Evolutionary conservation across 768 basidiomycete species (phyloP), one percentile per base, ranked within the genome.

Genomic region (Xerocomellus intermedius): DNA sequence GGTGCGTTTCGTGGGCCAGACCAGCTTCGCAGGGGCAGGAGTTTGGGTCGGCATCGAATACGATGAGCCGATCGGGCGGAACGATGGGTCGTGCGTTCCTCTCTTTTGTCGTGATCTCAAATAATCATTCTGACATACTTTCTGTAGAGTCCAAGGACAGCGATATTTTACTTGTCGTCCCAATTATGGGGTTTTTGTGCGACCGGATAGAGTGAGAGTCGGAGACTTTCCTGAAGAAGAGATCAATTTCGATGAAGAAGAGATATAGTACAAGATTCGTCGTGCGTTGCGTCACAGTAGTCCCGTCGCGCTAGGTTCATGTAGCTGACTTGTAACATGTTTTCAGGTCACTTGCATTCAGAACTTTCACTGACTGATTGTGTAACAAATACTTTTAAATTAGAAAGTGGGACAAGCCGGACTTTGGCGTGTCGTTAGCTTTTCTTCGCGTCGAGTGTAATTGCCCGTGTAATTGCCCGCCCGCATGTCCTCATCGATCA

Each of bases 61-160:
- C 65, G 96, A 98, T 66, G 96, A 98, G 64, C 95, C 96, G 4
- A 79, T 92, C 22, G 96, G 96, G 12, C 98, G 95, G 75, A 94
- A 95, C 58, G 90, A 98, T 69, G 96, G 96, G 62, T 86, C 85
- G 94, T 96, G 67, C 74, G 94, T 84, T 9, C 16, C 24, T 6
- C 37, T 36, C 39, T 39, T 52, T 49, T 19, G 28, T 42, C 8
- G 21, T 13, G 30, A 47, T 37, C 26, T 42, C 26, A 12, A 17
- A 38, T 28, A 1, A n/a, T 21, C 17, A 6, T 42, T n/a, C 5
- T 38, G 22, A 42, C 21, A 33, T 41, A 10, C 48, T 42, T 38
- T 26, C 9, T 32, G 17, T 59, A 96, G 94, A 1, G 88, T 96
- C 3, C 81, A 93, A 64, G 93, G 91, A 1, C 83, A 85, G 58